A percentile compares a stretch with the other conserved stretches of the same genome.
Conservation (phyloP, 2,329 filamentous ascomycete genomes). For the Penicillium sp. region DNA sequence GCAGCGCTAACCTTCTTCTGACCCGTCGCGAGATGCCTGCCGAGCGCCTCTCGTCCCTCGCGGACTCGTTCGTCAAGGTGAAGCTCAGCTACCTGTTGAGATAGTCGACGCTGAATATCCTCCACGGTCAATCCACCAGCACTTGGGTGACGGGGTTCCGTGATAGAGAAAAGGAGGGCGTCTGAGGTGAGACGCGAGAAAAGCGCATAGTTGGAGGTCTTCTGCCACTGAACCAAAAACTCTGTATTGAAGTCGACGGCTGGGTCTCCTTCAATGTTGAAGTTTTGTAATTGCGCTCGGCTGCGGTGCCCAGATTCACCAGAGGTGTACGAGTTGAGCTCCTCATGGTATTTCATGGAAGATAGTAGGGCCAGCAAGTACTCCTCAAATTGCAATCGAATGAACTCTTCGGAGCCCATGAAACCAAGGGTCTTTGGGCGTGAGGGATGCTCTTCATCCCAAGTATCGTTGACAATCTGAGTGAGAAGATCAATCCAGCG, state of each 20-base stretch:
- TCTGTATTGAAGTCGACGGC: slow-evolving; percentile 80
- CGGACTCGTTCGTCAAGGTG: slow-evolving; percentile 90
- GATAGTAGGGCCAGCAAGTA: slow-evolving; percentile 89
- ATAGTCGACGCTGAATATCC: slow-evolving; percentile 86
- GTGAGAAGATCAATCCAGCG: slow-evolving; percentile 97
- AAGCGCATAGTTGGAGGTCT: slow-evolving; percentile 88
- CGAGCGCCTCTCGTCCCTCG: slow-evolving; percentile 79
- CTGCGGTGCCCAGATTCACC: slow-evolving; percentile 47
- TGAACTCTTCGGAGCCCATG: slow-evolving; percentile 94
- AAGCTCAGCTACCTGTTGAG: slow-evolving; percentile 89
- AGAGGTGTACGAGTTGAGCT: slow-evolving; percentile 56
- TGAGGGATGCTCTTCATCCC: slow-evolving; percentile 88
- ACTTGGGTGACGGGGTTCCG: slow-evolving; percentile 90
- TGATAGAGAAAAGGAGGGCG: slow-evolving; percentile 88
- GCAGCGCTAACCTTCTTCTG: slow-evolving; percentile 85
- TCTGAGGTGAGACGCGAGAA: slow-evolving; percentile 78
- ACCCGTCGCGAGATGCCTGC: slow-evolving; percentile 86
- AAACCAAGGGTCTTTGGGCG: slow-evolving; percentile 95
- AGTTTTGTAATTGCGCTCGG: slow-evolving; percentile 57
- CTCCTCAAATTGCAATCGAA: slow-evolving; percentile 94
- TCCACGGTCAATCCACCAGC: slow-evolving; percentile 91
- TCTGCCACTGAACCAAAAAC: slow-evolving; percentile 85
- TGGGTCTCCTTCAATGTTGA: slow-evolving; percentile 78
- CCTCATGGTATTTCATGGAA: slow-evolving; percentile 84
- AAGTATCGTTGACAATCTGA: slow-evolving; percentile 91